These are phyloP conservation scores for Heterobasidion irregulare DNA, from an alignment of 1,284 basidiomycete genomes.

Conservation along the genomic window DNA sequence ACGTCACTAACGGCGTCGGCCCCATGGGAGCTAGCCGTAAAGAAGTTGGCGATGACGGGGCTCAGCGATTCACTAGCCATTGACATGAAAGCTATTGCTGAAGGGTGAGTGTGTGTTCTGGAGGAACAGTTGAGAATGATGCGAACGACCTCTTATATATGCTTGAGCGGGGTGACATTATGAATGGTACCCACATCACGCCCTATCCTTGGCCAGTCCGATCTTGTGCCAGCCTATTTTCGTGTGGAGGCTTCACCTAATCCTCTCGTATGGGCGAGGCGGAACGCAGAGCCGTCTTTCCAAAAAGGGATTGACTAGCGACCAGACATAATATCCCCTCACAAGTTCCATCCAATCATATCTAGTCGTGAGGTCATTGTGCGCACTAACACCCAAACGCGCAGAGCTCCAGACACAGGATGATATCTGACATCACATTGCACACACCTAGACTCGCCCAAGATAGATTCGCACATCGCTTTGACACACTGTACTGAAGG, in stretches of 20 bases:
- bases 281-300: background rate
- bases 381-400: too few relatives aligned
- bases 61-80: constrained; percentile 9
- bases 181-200: background rate
- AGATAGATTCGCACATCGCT: too few relatives aligned
- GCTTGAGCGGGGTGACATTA: background rate
- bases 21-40: constrained; percentile 55
- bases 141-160: background rate
- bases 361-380: too few relatives aligned
- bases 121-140: background rate
- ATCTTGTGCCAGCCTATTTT: too few relatives aligned
- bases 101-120: background rate
- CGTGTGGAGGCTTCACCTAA: too few relatives aligned
- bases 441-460: too few relatives aligned
- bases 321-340: background rate
- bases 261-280: background rate
- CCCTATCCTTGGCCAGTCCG: background rate
- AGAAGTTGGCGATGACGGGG: constrained; percentile 32
- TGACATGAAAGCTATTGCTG: background rate
- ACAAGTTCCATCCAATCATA: too few relatives aligned
- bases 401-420: too few relatives aligned
- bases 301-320: background rate
- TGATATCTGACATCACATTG: too few relatives aligned
- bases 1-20: constrained; percentile 41
- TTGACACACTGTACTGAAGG: too few relatives aligned